Percentiles rank a stretch among this genome's conserved stretches.
phyloP scores from a whole-genome alignment of 2,329 filamentous ascomycete genomes.

The Paraconiothyrium sp. region DNA sequence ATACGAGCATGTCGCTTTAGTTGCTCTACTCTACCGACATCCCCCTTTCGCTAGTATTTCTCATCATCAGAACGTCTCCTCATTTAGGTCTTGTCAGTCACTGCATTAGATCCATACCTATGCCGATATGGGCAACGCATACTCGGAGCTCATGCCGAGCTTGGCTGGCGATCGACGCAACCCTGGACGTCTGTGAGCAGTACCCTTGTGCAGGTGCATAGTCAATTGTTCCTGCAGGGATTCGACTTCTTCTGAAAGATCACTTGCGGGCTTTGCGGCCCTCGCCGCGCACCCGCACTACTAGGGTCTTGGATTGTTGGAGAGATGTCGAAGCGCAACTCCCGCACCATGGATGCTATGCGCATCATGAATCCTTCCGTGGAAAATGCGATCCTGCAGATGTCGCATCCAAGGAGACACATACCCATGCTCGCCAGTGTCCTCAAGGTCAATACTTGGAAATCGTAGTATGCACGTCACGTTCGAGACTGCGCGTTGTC shows the following conservation, averaged over 20 bases:
- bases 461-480: neutral
- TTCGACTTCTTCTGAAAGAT: neutral
- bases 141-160: slow-evolving; percentile 10
- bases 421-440: neutral
- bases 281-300: neutral
- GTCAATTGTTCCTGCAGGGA: neutral
- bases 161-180: slow-evolving; percentile 12
- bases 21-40: neutral
- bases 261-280: neutral
- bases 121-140: neutral
- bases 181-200: neutral
- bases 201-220: neutral
- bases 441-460: too few relatives aligned
- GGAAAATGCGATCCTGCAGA: neutral
- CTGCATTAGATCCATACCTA: slow-evolving; percentile 11
- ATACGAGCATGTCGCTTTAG: slow-evolving; percentile 2
- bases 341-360: neutral
- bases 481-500: neutral
- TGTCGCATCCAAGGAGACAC: neutral
- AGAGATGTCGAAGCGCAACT: neutral
- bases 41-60: slow-evolving; percentile 8
- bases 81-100: slow-evolving; percentile 2
- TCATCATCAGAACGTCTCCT: neutral
- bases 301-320: neutral
- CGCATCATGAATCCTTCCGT: slow-evolving; percentile 9